These are phyloP conservation scores for Paramecium tetraurelia DNA, from an alignment of 73 alveolate species.

Conservation along the genomic window DNA sequence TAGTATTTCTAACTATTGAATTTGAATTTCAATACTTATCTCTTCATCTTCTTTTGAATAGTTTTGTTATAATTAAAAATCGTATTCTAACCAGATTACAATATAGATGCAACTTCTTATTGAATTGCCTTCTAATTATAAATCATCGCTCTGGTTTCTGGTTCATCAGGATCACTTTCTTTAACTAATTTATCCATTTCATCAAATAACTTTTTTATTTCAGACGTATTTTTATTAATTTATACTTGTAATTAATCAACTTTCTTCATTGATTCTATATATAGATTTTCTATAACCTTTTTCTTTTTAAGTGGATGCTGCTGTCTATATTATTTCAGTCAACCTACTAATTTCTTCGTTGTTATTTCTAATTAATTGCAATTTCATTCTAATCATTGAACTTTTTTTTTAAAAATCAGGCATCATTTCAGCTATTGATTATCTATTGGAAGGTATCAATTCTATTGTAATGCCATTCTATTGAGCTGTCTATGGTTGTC, in stretches of 20 bases:
- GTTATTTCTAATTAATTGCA: neutral
- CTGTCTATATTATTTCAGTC: neutral
- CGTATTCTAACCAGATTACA: neutral
- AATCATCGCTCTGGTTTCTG: conserved; percentile 14
- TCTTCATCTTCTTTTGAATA: neutral
- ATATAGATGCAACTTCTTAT: neutral
- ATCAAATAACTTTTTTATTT: conserved; percentile 19
- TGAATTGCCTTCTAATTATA: neutral
- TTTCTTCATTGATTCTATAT: conserved; percentile 14
- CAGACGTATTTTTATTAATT: neutral
- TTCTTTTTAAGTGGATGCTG: neutral
- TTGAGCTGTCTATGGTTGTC: neutral
- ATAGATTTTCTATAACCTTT: neutral
- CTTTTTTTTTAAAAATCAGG: neutral
- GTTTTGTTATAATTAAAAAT: neutral
- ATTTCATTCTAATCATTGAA: neutral
- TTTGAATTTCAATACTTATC: neutral
- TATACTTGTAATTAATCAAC: neutral
- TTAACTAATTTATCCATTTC: neutral
- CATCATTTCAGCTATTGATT: neutral
- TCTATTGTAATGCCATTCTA: neutral
- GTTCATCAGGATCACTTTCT: conserved; percentile 38
- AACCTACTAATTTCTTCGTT: neutral
- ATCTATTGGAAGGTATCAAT: neutral
- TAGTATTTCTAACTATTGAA: conserved; percentile 26